Percentiles rank a stretch among this genome's conserved stretches.
phyloP scores from a whole-genome alignment of 495 filamentous ascomycete species.

The Staphylotrichum longicolle region DNA sequence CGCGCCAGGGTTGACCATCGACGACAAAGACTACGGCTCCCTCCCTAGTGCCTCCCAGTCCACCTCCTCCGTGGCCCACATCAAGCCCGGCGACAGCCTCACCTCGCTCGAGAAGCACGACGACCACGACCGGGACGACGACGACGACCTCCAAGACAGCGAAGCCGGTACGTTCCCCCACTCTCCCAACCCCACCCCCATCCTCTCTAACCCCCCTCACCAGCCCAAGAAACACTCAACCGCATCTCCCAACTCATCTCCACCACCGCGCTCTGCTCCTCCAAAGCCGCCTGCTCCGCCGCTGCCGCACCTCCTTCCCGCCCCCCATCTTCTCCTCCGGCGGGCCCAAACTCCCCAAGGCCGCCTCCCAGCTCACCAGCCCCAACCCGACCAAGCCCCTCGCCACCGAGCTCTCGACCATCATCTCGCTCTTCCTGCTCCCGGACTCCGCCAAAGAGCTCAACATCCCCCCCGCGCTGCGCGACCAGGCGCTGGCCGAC shows the following conservation, averaged over 20 bases:
- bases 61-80: slow-evolving; percentile 28
- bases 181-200: neutral
- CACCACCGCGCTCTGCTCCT: slow-evolving; percentile 31
- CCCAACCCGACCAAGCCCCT: slow-evolving; percentile 10
- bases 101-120: slow-evolving; percentile 8
- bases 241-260: slow-evolving; percentile 40
- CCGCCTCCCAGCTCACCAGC: neutral
- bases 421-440: slow-evolving; percentile 39
- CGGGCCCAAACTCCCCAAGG: neutral
- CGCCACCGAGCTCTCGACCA: slow-evolving; percentile 36
- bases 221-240: slow-evolving; percentile 33
- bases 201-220: neutral
- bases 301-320: slow-evolving; percentile 11
- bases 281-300: slow-evolving; percentile 22
- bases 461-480: slow-evolving; percentile 41
- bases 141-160: slow-evolving; percentile 20
- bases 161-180: slow-evolving; percentile 29
- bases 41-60: slow-evolving; percentile 30
- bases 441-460: slow-evolving; percentile 42
- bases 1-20: slow-evolving; percentile 24
- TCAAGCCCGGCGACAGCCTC: slow-evolving; percentile 14
- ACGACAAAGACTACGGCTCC: slow-evolving; percentile 30
- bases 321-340: slow-evolving; percentile 6
- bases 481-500: slow-evolving; percentile 31
- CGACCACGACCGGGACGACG: slow-evolving; percentile 14